These are phyloP conservation scores for Globisporangium emineosum DNA, from an alignment of 352 stramenopile genomes.

Conservation along the genomic window DNA sequence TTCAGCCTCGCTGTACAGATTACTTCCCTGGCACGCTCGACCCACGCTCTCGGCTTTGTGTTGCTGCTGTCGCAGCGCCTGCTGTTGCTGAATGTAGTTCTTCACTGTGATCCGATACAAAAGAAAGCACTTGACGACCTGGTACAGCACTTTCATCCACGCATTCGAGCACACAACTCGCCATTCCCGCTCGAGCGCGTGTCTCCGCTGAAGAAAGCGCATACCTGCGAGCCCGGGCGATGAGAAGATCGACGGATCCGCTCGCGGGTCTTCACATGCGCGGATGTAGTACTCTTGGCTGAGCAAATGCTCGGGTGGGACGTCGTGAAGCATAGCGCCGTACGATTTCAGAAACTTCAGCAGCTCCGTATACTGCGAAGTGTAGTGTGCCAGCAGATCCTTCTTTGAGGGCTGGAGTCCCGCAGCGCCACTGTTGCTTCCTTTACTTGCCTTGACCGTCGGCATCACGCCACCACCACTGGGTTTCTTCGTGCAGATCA, in stretches of 20 bases:
- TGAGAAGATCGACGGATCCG: slow-evolving; percentile 44
- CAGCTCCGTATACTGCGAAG: slow-evolving; percentile 79
- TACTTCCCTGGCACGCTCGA: slow-evolving; percentile 66
- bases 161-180: slow-evolving; percentile 35
- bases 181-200: slow-evolving; percentile 62
- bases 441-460: slow-evolving; percentile 22
- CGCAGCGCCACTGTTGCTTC: slow-evolving; percentile 1
- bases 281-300: slow-evolving; percentile 77
- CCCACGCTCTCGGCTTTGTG: slow-evolving; percentile 18
- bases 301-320: slow-evolving; percentile 80
- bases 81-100: slow-evolving; percentile 46
- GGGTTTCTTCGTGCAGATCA: slow-evolving; percentile 87
- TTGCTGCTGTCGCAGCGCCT: slow-evolving; percentile 14
- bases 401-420: slow-evolving; percentile 37
- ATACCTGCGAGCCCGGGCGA: slow-evolving; percentile 31
- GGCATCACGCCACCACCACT: slow-evolving; percentile 28
- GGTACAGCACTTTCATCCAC: slow-evolving; percentile 89
- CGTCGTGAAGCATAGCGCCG: slow-evolving; percentile 88
- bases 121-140: slow-evolving; percentile 93
- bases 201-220: slow-evolving; percentile 51
- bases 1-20: slow-evolving; percentile 91
- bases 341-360: slow-evolving; percentile 91
- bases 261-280: slow-evolving; percentile 64
- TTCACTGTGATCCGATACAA: slow-evolving; percentile 88
- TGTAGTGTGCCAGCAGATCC: slow-evolving; percentile 52